Conservation (phyloP, 257 asterid genomes). For the Przewalskia tangutica region DNA sequence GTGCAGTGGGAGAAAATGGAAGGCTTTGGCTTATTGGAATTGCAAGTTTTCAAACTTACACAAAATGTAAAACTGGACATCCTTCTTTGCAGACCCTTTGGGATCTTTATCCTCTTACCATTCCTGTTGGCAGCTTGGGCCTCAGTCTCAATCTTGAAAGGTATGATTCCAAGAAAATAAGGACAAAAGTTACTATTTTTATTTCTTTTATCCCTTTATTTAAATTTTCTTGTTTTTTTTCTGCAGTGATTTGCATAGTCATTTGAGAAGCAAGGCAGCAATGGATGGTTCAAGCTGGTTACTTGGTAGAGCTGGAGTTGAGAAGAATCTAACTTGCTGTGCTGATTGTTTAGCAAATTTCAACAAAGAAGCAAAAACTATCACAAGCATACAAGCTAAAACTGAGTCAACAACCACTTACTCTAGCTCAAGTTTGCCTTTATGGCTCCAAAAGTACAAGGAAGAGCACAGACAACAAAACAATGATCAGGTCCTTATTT, state of each 20-base stretch:
- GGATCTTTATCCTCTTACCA: slow-evolving; percentile 62
- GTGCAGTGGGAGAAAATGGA: slow-evolving; percentile 35
- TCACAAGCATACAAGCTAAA: slow-evolving; percentile 13
- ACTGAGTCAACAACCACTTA: slow-evolving; percentile 16
- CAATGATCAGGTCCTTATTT: slow-evolving; percentile 31
- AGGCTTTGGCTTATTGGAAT: slow-evolving; percentile 70
- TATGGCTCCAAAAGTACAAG: slow-evolving; percentile 77
- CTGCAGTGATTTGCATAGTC: slow-evolving; percentile 35
- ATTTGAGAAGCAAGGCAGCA: slow-evolving; percentile 32
- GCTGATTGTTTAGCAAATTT: slow-evolving; percentile 63
- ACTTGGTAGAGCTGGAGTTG: slow-evolving; percentile 28
- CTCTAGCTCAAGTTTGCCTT: slow-evolving; percentile 56
- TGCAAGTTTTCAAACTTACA: slow-evolving; percentile 56
- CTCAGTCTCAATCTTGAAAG: slow-evolving; percentile 64
- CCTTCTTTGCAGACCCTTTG: slow-evolving; percentile 82
- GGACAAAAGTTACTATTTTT: neutral
- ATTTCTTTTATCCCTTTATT: neutral
- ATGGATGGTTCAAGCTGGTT: slow-evolving; percentile 36
- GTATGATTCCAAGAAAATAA: slow-evolving; percentile 9
- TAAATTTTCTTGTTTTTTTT: neutral
- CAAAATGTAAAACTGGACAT: slow-evolving; percentile 55
- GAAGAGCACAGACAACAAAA: slow-evolving; percentile 29
- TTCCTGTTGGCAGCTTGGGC: slow-evolving; percentile 44
- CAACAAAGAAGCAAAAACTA: slow-evolving; percentile 52
- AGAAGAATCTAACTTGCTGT: slow-evolving; percentile 62